Evolutionary conservation across 2,329 filamentous ascomycete genomes (phyloP), one percentile per base, ranked within the genome.

Genomic region (Penicillium capsulatum): DNA sequence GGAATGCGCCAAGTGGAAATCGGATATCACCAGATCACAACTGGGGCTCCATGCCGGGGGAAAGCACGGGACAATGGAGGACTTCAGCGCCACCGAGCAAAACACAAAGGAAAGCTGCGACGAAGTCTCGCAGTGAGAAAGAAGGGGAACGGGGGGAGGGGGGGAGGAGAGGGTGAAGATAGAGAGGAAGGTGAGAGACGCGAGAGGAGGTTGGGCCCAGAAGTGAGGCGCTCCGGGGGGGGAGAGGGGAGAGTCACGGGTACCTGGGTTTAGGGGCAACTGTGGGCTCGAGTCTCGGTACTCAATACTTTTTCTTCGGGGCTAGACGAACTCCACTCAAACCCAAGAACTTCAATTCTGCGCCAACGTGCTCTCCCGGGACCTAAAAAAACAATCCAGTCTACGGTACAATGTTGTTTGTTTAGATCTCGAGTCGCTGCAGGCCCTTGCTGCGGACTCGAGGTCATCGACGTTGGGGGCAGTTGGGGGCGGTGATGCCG

Each of bases 1-100:
- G 52, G 52, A 55, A 55, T 54, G 52, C 51, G 52, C 48, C 42
- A 45, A 50, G 48, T 45, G 37, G 41, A 40, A 47, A 44, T 44
- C 44, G 46, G 34, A 52, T 22, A 22, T 55, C 52, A 55, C 52
- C 51, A 54, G 44, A 51, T 55, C 47, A 55, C 51, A 51, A 40
- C 43, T 51, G 51, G 47, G 45, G 47, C 44, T 48, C 50, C 52
- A 54, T 53, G 48, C 45, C 51, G 43, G 36, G 35, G 26, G 35
- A 41, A 32, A 47, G 40, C 36, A 51, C 41, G 47, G 40, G n/a
- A n/a, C n/a, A 46, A 48, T 38, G 41, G 34, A 45, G 38, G 19
- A 48, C 37, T 41, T 43, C 48, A 39, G 44, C 48, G 50, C 52
- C 37, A 51, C 51, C 48, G 14, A 44, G n/a, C 38, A 38, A 48